Conservation (phyloP, 208 protist species). For the Naegleria lovaniensis region DNA sequence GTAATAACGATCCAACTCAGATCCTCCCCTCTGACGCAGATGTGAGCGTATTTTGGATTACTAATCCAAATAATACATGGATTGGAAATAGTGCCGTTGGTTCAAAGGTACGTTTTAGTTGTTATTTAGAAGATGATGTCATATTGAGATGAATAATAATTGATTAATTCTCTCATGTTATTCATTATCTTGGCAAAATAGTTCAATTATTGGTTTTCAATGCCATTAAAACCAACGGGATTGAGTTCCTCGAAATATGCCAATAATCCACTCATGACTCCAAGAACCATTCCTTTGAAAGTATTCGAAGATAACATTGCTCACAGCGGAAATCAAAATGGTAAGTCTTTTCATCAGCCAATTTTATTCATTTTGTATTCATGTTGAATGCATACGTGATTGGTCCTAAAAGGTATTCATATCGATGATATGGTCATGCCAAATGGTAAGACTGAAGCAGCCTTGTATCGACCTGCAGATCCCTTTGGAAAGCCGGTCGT, state of each 20-base stretch:
- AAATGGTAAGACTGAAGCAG: background rate
- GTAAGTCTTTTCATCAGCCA: no score
- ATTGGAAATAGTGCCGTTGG: background rate
- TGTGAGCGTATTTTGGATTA: background rate
- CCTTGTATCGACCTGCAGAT: background rate
- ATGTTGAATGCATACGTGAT: no score
- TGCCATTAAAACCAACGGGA: background rate
- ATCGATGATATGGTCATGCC: background rate
- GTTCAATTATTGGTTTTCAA: slow-evolving; percentile 14
- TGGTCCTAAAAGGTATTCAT: background rate
- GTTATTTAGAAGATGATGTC: no score
- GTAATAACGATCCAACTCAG: background rate
- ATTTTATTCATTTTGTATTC: no score
- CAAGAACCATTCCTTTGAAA: background rate
- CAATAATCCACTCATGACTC: background rate
- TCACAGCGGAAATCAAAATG: background rate
- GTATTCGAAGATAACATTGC: background rate
- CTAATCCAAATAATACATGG: background rate
- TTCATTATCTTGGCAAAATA: no score
- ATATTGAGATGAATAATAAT: no score
- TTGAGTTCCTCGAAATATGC: background rate
- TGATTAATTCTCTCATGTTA: no score
- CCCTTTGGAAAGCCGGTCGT: no score
- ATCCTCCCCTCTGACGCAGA: background rate
- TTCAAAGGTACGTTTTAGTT: background rate